These are phyloP conservation scores for Gypsophila paniculata DNA, from an alignment of 179 eudicot species.

Conservation along the genomic window DNA sequence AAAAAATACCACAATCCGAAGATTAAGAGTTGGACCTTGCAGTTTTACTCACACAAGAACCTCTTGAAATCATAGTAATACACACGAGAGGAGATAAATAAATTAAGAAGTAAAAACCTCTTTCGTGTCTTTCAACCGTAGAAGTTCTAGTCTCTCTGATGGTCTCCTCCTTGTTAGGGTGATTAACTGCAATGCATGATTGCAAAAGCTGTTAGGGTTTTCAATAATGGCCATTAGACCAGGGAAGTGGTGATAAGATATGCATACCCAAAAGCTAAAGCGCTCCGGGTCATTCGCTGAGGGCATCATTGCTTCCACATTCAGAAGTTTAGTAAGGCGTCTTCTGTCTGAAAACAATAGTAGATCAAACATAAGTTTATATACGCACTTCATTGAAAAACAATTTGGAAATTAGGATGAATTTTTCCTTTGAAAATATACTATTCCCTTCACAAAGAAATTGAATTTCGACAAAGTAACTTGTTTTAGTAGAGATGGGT, in stretches of 20 bases:
- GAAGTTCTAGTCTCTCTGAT: conserved; percentile 68
- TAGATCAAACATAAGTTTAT: too few relatives aligned
- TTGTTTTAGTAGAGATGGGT: too few relatives aligned
- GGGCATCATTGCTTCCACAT: conserved; percentile 81
- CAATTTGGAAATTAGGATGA: too few relatives aligned
- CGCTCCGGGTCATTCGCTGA: conserved; percentile 69
- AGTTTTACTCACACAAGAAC: too few relatives aligned
- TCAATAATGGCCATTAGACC: neutral
- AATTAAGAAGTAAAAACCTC: conserved; percentile 42
- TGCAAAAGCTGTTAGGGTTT: neutral
- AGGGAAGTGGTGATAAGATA: conserved; percentile 11
- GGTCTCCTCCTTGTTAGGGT: conserved; percentile 70
- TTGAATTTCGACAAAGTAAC: too few relatives aligned
- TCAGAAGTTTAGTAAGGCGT: conserved; percentile 58
- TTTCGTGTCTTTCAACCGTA: conserved; percentile 63
- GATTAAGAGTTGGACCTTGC: neutral
- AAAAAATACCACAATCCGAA: neutral
- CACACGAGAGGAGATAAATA: neutral
- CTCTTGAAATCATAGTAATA: neutral
- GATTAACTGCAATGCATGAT: conserved; percentile 42
- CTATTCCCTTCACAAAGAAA: too few relatives aligned
- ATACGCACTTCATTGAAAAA: too few relatives aligned
- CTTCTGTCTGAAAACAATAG: conserved; percentile 48
- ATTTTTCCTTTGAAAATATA: too few relatives aligned
- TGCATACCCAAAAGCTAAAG: conserved; percentile 89